Evolutionary conservation across 495 filamentous ascomycete genomes (phyloP), one percentile per base, ranked within the genome.

Genomic region (Cryomyces antarcticus): DNA sequence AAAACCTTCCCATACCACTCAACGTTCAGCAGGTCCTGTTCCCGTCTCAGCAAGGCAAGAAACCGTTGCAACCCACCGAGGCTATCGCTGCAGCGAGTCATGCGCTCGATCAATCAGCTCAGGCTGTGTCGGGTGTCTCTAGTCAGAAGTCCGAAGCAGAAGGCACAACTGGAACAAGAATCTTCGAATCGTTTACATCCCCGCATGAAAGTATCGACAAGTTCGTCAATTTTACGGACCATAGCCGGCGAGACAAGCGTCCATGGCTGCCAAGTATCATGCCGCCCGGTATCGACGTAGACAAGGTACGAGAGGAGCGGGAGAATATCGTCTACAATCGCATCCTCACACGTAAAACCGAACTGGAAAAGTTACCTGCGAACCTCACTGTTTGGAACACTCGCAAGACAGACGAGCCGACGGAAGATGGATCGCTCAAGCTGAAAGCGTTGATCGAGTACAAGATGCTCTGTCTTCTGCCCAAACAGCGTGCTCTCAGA

Each of bases 391-490:
- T 78, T 38, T 92, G 84, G 78, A 82, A 97, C 54, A 73, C 77
- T 0, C 69, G 65, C 55, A 77, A 78, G 40, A 71, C 71, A 29
- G 81, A 85, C 43, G 63, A 63, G 4, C 67, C 85, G 1, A 70
- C 78, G 5, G 68, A 75, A 7, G 82, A 95, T 48, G 82, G 88
- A 42, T 77, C 80, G 0, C 57, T 92, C 39, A 96, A 94, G 65
- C 62, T 85, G 27, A 85, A 84, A 61, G 82, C 86, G 35, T 63
- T 93, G 48, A 93, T 96, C 41, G 89, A 97, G 62, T 80, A 86
- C 57, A 95, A 93, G 65, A 75, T 77, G 55, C 68, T 96, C 10
- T 74, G 72, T 37, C 65, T 93, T 0, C 72, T 93, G 42, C 75
- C 75, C 0, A 93, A 89, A 61, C 89, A 96, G 55, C 75, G 83